These are phyloP conservation scores for Rhodocollybia butyracea DNA, from an alignment of 768 basidiomycete species.

Conservation along the genomic window DNA sequence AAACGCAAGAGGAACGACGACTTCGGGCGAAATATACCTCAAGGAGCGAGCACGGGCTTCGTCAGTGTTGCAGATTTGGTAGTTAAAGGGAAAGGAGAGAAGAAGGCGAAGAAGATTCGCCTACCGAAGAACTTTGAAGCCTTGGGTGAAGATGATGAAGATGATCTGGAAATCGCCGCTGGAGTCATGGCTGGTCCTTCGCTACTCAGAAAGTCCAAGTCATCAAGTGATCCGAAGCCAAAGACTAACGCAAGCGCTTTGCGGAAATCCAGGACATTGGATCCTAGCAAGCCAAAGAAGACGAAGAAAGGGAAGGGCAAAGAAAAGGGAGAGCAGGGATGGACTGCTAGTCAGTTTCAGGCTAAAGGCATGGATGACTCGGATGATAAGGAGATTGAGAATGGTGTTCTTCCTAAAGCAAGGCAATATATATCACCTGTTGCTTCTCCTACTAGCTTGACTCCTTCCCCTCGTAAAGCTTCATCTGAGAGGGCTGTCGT, in stretches of 20 bases:
- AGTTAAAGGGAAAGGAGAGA: conserved; percentile 42
- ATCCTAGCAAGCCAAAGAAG: conserved; percentile 19
- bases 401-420: conserved; percentile 26
- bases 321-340: conserved; percentile 13
- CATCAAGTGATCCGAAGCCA: conserved; percentile 23
- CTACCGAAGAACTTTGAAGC: conserved; percentile 43
- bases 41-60: conserved; percentile 69
- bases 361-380: conserved; percentile 47
- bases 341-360: conserved; percentile 39
- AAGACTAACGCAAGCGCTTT: conserved; percentile 31
- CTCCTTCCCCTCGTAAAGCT: background rate
- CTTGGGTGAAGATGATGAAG: conserved; percentile 62
- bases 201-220: conserved; percentile 34
- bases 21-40: conserved; percentile 66
- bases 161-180: conserved; percentile 63
- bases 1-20: conserved; percentile 76
- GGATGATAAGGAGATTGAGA: conserved; percentile 54
- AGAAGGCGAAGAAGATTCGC: conserved; percentile 40
- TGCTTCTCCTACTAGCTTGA: background rate
- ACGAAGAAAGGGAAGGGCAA: conserved; percentile 24
- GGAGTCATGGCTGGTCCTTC: conserved; percentile 44
- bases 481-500: background rate
- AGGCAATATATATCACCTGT: background rate
- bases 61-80: conserved; percentile 64
- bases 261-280: conserved; percentile 44